Conservation (phyloP, 2,329 filamentous ascomycete species). For the Fusarium sp. region DNA sequence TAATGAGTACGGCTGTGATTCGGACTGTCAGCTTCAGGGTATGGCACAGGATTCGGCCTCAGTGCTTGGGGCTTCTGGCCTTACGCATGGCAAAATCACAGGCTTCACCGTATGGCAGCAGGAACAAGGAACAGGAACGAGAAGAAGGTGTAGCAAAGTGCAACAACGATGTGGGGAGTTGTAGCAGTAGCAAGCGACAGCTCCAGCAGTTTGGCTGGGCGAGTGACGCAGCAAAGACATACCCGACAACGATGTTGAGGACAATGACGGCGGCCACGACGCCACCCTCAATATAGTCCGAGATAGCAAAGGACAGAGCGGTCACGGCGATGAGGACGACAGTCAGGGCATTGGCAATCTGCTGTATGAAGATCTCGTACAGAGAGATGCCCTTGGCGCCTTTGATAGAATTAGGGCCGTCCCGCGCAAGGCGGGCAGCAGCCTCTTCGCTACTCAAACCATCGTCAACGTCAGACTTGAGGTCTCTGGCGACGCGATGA, state of each 20-base stretch:
- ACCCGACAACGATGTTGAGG: constrained; percentile 75
- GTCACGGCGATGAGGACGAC: constrained; percentile 80
- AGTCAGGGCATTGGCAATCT: constrained; percentile 81
- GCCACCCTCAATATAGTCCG: constrained; percentile 71
- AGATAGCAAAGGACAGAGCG: constrained; percentile 73
- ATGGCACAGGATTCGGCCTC: constrained; percentile 40
- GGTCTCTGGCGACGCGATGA: constrained; percentile 47
- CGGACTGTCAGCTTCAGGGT: constrained; percentile 44
- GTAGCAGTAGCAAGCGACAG: constrained; percentile 24
- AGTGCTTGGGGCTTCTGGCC: constrained; percentile 43
- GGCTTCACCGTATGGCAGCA: constrained; percentile 44
- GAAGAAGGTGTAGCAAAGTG: constrained; percentile 30
- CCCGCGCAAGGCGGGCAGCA: constrained; percentile 68
- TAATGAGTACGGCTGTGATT: constrained; percentile 10
- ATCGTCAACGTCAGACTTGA: constrained; percentile 60
- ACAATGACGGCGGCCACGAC: constrained; percentile 72
- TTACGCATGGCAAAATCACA: constrained; percentile 40
- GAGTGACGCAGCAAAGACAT: constrained; percentile 47
- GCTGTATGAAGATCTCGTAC: constrained; percentile 80
- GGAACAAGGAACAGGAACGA: constrained; percentile 20
- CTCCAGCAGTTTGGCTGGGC: constrained; percentile 35
- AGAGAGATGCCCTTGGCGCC: constrained; percentile 76
- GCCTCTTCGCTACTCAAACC: constrained; percentile 72
- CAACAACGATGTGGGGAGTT: constrained; percentile 28
- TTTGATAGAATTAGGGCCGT: constrained; percentile 78